Evolutionary conservation across 129 eudicot species (phyloP), one percentile per base, ranked within the genome.

Genomic region (sunflower (Helianthus annuus)): DNA sequence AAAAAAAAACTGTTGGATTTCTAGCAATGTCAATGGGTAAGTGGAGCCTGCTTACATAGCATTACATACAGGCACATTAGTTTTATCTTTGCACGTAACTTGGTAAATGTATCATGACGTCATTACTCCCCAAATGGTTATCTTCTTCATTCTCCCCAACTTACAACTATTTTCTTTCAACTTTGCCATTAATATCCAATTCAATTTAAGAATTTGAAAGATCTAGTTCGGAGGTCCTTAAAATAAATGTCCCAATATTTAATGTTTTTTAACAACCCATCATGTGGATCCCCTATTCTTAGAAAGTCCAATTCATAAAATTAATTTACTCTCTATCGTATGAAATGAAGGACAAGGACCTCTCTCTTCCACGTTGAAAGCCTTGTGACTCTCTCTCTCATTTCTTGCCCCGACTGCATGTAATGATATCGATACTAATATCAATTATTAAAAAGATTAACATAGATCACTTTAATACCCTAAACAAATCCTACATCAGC

Each of bases 131-230:
- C 9, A 55, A 55, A 39, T 39, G 45, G 45, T 39, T 19, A 29
- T 17, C 61, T 7, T 4, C 32, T 19, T 7, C 32, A 55, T 17
- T 55, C 5, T 19, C 61, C 61, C 61, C 61, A 55, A 55, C 61
- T 55, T 55, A 55, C 61, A 55, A 55, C 61, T 55, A 55, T 19
- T 55, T 55, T 19, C 27, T 55, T 55, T 32, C 61, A 29, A 55
- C 32, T 4, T 55, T 55, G 14, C 61, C 3, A 9, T 55, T 55
- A 55, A 7, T 17, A 55, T 17, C 14, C 36, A 17, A 3, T 17
- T 55, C 6, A 55, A 55, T 55, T 55, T 55, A 55, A 54, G 53
- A 48, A 48, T 48, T 2, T 48, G 53, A 48, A 48, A 48, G 60
- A 54, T 54, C 11, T 54, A 54, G 60, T 17, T 54, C 12, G 60